Conservation (phyloP, 768 basidiomycete species). For the Mycena vulgaris region DNA sequence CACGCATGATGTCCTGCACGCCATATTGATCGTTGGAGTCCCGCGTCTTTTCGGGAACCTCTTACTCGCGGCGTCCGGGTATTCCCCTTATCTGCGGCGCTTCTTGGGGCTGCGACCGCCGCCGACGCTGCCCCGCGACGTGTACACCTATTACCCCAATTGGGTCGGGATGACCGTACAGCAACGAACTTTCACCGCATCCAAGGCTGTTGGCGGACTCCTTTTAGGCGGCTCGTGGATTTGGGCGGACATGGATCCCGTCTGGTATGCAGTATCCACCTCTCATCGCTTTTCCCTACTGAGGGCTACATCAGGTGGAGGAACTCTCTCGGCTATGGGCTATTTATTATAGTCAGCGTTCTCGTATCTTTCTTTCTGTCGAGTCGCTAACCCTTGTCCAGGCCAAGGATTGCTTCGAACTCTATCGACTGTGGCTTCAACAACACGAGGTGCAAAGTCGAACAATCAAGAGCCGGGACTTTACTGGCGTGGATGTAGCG, state of each 20-base stretch:
- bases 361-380: background rate
- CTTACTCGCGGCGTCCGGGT: constrained; percentile 28
- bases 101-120: constrained; percentile 38
- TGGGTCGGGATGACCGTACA: constrained; percentile 49
- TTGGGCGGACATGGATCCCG: constrained; percentile 65
- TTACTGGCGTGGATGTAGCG: constrained; percentile 61
- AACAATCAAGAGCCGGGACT: constrained; percentile 62
- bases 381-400: constrained; percentile 32
- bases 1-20: constrained; percentile 43
- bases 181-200: constrained; percentile 21
- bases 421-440: constrained; percentile 62
- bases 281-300: background rate
- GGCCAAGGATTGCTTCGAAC: constrained; percentile 63
- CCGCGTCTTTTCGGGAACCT: constrained; percentile 43
- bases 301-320: constrained; percentile 52
- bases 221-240: constrained; percentile 58
- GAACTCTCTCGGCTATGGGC: constrained; percentile 63
- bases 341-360: constrained; percentile 54
- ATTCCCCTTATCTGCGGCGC: constrained; percentile 30
- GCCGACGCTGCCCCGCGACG: constrained; percentile 42
- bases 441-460: constrained; percentile 66
- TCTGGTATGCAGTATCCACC: constrained; percentile 56
- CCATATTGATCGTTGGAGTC: constrained; percentile 16
- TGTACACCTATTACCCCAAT: constrained; percentile 45
- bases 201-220: constrained; percentile 4